Evolutionary conservation across 352 stramenopile species (phyloP).

Genomic region (Pilasporangium apinafurcum): DNA sequence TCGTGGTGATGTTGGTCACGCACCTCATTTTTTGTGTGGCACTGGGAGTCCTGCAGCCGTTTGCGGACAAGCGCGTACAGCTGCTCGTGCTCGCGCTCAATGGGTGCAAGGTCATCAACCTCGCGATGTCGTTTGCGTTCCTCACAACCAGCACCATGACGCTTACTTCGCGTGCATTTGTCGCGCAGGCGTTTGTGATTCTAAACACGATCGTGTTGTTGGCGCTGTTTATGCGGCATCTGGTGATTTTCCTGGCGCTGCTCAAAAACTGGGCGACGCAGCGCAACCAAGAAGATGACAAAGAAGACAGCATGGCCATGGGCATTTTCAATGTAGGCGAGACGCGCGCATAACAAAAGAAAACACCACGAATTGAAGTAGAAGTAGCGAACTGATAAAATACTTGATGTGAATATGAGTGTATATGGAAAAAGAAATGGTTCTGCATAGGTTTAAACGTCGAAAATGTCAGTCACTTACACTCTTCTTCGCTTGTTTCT

Average conservation of each 20-base stretch:
- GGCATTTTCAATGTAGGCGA: too few species aligned
- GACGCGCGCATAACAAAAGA: too few species aligned
- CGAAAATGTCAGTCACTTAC: too few species aligned
- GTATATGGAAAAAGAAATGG: too few species aligned
- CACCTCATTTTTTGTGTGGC: slow-evolving; percentile 44
- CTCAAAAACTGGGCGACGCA: slow-evolving; percentile 38
- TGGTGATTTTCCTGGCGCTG: slow-evolving; percentile 46
- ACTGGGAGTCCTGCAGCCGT: slow-evolving; percentile 46
- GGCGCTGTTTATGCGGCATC: slow-evolving; percentile 46
- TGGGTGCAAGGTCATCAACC: slow-evolving; percentile 42
- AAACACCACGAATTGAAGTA: too few species aligned
- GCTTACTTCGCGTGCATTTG: slow-evolving; percentile 16
- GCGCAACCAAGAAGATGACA: too few species aligned
- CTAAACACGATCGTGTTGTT: slow-evolving; percentile 58
- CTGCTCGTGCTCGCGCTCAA: slow-evolving; percentile 28
- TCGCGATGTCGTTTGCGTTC: slow-evolving; percentile 48
- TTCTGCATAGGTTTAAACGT: too few species aligned
- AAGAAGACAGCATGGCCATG: too few species aligned
- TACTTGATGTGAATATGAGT: too few species aligned
- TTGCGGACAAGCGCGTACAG: slow-evolving; percentile 24
- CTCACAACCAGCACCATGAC: slow-evolving; percentile 37
- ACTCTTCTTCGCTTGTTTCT: too few species aligned
- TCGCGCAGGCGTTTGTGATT: slow-evolving; percentile 49
- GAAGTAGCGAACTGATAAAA: too few species aligned
- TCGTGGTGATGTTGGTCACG: slow-evolving; percentile 42